Percentiles rank a stretch among this genome's conserved stretches.
phyloP scores from a whole-genome alignment of 331 rosid genomes.

The Malus hybrid region DNA sequence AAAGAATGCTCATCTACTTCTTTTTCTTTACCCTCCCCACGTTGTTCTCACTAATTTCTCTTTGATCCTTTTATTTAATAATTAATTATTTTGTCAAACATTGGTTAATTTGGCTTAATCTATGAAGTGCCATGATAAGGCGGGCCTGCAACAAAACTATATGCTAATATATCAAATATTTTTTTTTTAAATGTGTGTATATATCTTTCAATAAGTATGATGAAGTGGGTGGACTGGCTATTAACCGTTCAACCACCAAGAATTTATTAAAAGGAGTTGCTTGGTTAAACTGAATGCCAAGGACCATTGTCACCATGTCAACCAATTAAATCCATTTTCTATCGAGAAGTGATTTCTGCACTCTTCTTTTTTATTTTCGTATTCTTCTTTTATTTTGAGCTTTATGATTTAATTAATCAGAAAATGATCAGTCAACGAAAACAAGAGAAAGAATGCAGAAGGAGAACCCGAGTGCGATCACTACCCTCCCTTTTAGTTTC shows the following conservation, averaged over 20 bases:
- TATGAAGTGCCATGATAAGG: background rate
- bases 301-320: background rate
- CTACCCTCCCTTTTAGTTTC: background rate
- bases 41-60: background rate
- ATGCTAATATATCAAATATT: background rate
- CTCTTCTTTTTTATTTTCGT: no score
- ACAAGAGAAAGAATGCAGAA: background rate
- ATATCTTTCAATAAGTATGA: constrained; percentile 8
- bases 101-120: background rate
- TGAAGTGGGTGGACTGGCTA: constrained; percentile 21
- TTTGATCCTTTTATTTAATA: background rate
- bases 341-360: background rate
- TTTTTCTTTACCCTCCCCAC: constrained; percentile 1
- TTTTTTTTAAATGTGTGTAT: background rate
- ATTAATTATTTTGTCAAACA: background rate
- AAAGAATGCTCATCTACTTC: constrained; percentile 2
- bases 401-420: no score
- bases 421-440: no score
- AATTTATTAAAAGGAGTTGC: constrained; percentile 8
- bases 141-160: background rate
- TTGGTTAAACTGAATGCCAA: constrained; percentile 1
- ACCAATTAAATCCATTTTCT: background rate
- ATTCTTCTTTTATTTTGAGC: no score
- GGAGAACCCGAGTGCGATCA: background rate
- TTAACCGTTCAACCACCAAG: constrained; percentile 40